Percentiles rank a stretch among this genome's conserved stretches.
Conservation (phyloP, 768 basidiomycete species). For the Mycena albidolilacea region DNA sequence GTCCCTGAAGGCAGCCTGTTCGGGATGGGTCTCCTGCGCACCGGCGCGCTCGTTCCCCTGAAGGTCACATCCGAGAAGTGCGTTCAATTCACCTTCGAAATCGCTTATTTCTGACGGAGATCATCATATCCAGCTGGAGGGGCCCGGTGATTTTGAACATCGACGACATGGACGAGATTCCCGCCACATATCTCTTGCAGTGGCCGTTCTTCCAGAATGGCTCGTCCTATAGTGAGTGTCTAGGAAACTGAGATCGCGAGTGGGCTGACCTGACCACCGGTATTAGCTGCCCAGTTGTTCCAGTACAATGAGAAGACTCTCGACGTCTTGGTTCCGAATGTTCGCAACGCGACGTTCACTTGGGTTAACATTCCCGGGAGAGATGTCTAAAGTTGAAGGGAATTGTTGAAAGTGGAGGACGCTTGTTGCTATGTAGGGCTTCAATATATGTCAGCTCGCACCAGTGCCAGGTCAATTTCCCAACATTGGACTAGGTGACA, state of each 20-base stretch:
- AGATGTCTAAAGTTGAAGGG: constrained; percentile 1
- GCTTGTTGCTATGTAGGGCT: no score
- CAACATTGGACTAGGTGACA: no score
- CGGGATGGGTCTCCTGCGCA: constrained; percentile 30
- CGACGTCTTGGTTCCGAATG: constrained; percentile 23
- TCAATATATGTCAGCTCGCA: no score
- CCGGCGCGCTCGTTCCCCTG: background rate
- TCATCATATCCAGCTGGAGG: constrained; percentile 15
- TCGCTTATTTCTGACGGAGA: background rate
- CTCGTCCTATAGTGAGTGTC: constrained; percentile 23
- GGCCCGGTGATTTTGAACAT: constrained; percentile 29
- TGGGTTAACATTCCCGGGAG: constrained; percentile 32
- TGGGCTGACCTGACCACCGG: background rate
- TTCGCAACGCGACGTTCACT: constrained; percentile 28
- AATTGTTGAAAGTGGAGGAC: no score
- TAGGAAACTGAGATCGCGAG: background rate
- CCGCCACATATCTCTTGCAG: constrained; percentile 30
- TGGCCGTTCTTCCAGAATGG: constrained; percentile 36
- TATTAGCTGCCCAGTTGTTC: constrained; percentile 26
- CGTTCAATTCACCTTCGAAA: background rate
- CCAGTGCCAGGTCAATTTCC: no score
- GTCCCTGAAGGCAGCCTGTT: constrained; percentile 22
- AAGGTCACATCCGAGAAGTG: constrained; percentile 20
- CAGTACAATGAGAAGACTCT: constrained; percentile 27
- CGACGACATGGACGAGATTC: constrained; percentile 31